Conservation (phyloP, 2,329 filamentous ascomycete genomes). For the Epichloe brachyelytri region DNA sequence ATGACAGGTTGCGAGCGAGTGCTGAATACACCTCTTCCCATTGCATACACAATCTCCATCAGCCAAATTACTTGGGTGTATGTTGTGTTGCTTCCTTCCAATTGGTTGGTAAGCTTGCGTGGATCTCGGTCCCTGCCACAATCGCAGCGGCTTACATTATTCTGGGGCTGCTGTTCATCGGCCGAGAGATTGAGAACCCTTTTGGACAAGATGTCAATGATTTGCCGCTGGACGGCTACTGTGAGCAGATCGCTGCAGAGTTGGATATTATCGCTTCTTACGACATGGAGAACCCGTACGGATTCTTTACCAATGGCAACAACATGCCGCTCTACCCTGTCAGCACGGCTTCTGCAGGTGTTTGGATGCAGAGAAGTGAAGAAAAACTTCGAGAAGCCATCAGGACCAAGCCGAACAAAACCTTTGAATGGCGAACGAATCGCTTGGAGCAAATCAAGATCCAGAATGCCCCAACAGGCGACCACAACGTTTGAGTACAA, state of each 20-base stretch:
- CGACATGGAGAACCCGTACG: conserved; percentile 20
- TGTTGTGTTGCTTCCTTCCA: conserved; percentile 70
- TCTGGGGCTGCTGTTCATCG: conserved; percentile 60
- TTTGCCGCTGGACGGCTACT: conserved; percentile 63
- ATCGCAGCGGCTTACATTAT: conserved; percentile 69
- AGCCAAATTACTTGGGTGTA: conserved; percentile 81
- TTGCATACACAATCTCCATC: conserved; percentile 75
- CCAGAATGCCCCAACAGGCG: neutral
- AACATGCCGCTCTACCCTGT: conserved; percentile 47
- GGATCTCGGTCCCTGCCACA: conserved; percentile 68
- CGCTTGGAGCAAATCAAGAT: conserved; percentile 1
- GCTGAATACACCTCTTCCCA: conserved; percentile 67
- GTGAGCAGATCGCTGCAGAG: conserved; percentile 59
- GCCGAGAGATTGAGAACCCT: conserved; percentile 73
- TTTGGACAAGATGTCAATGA: conserved; percentile 80
- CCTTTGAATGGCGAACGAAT: conserved; percentile 19
- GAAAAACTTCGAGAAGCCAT: conserved; percentile 25
- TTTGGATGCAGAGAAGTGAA: conserved; percentile 29
- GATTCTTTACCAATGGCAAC: conserved; percentile 19
- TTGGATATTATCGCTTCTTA: conserved; percentile 57
- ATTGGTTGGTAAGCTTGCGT: conserved; percentile 48
- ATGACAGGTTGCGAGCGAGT: conserved; percentile 64
- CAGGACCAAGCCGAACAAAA: conserved; percentile 25
- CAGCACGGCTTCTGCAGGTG: conserved; percentile 23
- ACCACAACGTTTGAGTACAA: conserved; percentile 3